A percentile compares a stretch with the other conserved stretches of the same genome.
Conservation (phyloP, 148 eudicot genomes). For the Dianthus caryophyllus region DNA sequence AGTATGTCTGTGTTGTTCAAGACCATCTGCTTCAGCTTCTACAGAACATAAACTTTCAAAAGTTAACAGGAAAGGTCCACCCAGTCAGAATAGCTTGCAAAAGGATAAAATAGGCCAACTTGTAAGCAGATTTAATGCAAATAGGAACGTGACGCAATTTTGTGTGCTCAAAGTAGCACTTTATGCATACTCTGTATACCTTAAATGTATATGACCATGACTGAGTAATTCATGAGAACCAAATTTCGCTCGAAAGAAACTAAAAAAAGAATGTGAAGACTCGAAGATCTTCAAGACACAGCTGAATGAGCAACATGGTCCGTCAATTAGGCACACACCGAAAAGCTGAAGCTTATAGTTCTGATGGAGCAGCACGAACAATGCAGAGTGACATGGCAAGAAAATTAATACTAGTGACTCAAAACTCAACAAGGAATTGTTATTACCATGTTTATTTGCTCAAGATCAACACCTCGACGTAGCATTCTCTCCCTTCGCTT, state of each 20-base stretch:
- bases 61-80: slow-evolving; percentile 18
- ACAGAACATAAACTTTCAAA: slow-evolving; percentile 23
- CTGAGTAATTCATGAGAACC: background rate
- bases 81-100: background rate
- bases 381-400: background rate
- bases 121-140: background rate
- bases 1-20: slow-evolving; percentile 44
- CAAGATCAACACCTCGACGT: slow-evolving; percentile 81
- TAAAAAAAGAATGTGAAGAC: background rate
- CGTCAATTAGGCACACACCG: background rate
- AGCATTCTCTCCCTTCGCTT: slow-evolving; percentile 89
- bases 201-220: background rate
- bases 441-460: slow-evolving; percentile 75
- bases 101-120: background rate
- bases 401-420: background rate
- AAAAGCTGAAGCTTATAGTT: background rate
- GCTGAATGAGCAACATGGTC: background rate
- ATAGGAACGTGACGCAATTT: background rate
- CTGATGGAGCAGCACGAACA: background rate
- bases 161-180: background rate
- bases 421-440: slow-evolving; percentile 2
- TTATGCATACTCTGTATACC: background rate
- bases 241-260: background rate
- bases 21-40: slow-evolving; percentile 84
- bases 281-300: background rate